Evolutionary conservation across 371 early-diverging fungal species (phyloP).

Genomic region (Haplosporangium sp.): DNA sequence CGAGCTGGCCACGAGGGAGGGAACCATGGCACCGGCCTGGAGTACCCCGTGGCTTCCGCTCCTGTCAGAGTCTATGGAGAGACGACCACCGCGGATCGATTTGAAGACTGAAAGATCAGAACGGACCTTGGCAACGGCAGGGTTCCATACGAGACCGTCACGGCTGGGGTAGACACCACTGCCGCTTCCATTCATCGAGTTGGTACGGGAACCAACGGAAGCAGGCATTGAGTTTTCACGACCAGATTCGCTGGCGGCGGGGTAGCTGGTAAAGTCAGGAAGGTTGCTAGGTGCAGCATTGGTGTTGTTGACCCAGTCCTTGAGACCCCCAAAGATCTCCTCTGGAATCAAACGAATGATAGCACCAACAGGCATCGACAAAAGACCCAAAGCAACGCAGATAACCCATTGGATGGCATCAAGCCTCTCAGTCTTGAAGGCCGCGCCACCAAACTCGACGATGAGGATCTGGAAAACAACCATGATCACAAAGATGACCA

Average conservation of each 20-base stretch:
- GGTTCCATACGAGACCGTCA: constrained; percentile 51
- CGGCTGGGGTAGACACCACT: constrained; percentile 45
- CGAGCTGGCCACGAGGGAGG: constrained; percentile 71
- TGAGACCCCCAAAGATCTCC: constrained; percentile 43
- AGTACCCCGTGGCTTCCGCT: constrained; percentile 34
- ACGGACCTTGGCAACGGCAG: constrained; percentile 51
- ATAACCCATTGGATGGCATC: constrained; percentile 71
- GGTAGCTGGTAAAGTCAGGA: constrained; percentile 36
- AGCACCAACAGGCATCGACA: constrained; percentile 78
- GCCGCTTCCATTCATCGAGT: constrained; percentile 31
- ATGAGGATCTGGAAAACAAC: constrained; percentile 69
- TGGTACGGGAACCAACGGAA: constrained; percentile 38
- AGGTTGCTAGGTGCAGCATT: constrained; percentile 12
- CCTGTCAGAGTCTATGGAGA: constrained; percentile 53
- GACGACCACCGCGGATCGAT: constrained; percentile 58
- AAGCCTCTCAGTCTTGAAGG: constrained; percentile 68
- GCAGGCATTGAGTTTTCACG: constrained; percentile 56
- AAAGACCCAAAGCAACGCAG: constrained; percentile 70
- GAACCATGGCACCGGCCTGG: constrained; percentile 70
- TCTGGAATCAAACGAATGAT: constrained; percentile 75
- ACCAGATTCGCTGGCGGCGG: constrained; percentile 14
- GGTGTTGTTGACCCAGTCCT: constrained; percentile 32
- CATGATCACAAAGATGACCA: constrained; percentile 67
- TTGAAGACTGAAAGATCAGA: constrained; percentile 54
- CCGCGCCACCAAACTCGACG: constrained; percentile 70